These are phyloP conservation scores for Rhynchospora tenuis DNA, from an alignment of 176 grass and related monocot genomes.

Conservation along the genomic window DNA sequence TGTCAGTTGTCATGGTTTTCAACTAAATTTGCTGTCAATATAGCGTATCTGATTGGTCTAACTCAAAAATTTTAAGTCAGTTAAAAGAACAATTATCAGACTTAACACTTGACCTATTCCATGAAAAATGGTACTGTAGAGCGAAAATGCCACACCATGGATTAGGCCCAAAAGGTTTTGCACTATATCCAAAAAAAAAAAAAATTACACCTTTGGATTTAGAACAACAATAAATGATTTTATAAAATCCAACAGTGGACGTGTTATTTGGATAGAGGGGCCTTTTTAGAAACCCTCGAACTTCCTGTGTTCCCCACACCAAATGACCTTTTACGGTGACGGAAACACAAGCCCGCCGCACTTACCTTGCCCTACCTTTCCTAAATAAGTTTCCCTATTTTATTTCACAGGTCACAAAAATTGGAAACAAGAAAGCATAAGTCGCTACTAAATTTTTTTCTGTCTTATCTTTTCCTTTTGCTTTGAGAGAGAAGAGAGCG, in stretches of 20 bases:
- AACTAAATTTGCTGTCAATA: neutral
- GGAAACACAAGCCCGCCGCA: neutral
- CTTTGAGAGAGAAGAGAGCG: neutral
- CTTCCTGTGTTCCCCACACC: neutral
- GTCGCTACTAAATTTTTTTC: neutral
- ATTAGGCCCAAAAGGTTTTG: neutral
- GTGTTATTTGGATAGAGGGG: neutral
- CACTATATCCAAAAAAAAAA: neutral
- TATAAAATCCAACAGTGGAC: conserved; percentile 4
- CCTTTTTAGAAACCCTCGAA: neutral
- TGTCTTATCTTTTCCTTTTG: neutral
- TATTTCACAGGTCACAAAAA: neutral
- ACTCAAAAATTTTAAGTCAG: neutral
- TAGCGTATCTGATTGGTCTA: neutral
- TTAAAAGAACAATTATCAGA: neutral
- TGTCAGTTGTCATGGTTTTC: neutral
- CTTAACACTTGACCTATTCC: neutral
- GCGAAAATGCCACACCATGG: neutral
- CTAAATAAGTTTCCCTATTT: neutral
- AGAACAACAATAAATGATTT: neutral
- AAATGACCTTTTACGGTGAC: neutral
- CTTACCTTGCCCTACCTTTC: conserved; percentile 1
- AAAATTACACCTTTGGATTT: neutral
- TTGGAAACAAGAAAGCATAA: conserved; percentile 1
- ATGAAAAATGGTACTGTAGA: neutral